Evolutionary conservation across 306 rosid species (phyloP).

Genomic region (Medicago lupulina): DNA sequence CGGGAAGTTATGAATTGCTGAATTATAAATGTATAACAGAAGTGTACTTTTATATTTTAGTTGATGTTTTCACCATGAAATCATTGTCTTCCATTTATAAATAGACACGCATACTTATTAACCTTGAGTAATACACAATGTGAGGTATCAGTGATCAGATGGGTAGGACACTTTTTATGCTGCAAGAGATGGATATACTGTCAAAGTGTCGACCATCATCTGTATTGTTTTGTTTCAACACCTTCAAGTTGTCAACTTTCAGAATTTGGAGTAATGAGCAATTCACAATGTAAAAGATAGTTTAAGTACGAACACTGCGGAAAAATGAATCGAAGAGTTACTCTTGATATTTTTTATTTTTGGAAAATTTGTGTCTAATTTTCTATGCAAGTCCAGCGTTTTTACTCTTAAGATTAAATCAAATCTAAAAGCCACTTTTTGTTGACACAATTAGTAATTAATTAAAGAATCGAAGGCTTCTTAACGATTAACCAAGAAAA

Average conservation of each 20-base stretch:
- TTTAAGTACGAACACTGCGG: background rate
- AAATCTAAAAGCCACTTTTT: background rate
- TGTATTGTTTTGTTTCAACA: background rate
- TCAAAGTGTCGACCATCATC: background rate
- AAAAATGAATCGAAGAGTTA: too few relatives aligned
- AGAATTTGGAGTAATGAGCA: background rate
- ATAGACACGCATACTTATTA: background rate
- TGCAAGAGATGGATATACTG: background rate
- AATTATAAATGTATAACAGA: background rate
- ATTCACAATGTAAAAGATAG: background rate
- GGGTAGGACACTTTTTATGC: background rate
- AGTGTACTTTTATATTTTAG: background rate
- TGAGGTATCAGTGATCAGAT: background rate
- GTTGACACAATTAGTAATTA: too few relatives aligned
- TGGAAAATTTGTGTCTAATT: too few relatives aligned
- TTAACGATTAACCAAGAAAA: background rate
- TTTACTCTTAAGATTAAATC: too few relatives aligned
- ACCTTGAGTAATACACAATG: background rate
- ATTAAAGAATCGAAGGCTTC: background rate
- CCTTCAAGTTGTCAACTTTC: background rate
- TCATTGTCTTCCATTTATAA: background rate
- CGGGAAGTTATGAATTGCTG: constrained; percentile 25
- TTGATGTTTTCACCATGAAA: background rate
- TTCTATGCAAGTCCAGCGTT: background rate
- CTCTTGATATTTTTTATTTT: background rate